Percentiles rank a stretch among this genome's conserved stretches.
Conservation (phyloP, 2,329 filamentous ascomycete genomes). For the Fusarium chaquense region DNA sequence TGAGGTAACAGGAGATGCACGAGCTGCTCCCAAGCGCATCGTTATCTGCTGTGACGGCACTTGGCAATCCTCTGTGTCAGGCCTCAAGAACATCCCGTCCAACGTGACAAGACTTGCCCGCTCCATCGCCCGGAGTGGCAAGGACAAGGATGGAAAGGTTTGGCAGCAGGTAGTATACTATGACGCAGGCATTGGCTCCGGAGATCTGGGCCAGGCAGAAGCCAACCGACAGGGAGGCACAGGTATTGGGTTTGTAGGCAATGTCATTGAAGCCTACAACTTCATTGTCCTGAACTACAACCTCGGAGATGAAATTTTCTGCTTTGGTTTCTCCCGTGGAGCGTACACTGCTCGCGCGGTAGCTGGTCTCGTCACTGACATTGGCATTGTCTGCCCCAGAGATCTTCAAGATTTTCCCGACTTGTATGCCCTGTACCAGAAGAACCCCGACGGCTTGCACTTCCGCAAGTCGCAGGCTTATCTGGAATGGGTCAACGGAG, state of each 20-base stretch:
- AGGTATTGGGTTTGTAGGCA: slow-evolving; percentile 48
- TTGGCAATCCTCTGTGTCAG: slow-evolving; percentile 49
- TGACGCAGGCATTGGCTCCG: slow-evolving; percentile 52
- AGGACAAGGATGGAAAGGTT: slow-evolving; percentile 45
- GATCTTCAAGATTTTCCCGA: slow-evolving; percentile 47
- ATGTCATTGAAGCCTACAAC: slow-evolving; percentile 54
- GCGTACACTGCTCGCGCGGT: slow-evolving; percentile 55
- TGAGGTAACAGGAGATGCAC: slow-evolving; percentile 20
- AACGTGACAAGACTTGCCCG: slow-evolving; percentile 53
- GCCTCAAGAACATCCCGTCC: slow-evolving; percentile 46
- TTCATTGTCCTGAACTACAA: slow-evolving; percentile 54
- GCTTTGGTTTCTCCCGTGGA: slow-evolving; percentile 54
- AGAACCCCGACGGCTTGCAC: slow-evolving; percentile 34
- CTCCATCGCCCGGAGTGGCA: slow-evolving; percentile 43
- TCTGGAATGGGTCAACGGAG: slow-evolving; percentile 42
- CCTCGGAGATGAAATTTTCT: slow-evolving; percentile 49
- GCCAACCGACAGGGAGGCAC: slow-evolving; percentile 40
- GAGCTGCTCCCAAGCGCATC: slow-evolving; percentile 43
- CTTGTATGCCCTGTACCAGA: slow-evolving; percentile 45
- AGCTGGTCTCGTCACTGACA: slow-evolving; percentile 47
- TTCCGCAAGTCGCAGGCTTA: slow-evolving; percentile 43
- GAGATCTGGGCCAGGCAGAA: slow-evolving; percentile 31
- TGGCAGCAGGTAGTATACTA: slow-evolving; percentile 55
- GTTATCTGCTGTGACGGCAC: slow-evolving; percentile 55
- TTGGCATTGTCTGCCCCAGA: slow-evolving; percentile 46